Evolutionary conservation across 2,329 filamentous ascomycete species (phyloP).

Genomic region (Neonectria magnoliae): DNA sequence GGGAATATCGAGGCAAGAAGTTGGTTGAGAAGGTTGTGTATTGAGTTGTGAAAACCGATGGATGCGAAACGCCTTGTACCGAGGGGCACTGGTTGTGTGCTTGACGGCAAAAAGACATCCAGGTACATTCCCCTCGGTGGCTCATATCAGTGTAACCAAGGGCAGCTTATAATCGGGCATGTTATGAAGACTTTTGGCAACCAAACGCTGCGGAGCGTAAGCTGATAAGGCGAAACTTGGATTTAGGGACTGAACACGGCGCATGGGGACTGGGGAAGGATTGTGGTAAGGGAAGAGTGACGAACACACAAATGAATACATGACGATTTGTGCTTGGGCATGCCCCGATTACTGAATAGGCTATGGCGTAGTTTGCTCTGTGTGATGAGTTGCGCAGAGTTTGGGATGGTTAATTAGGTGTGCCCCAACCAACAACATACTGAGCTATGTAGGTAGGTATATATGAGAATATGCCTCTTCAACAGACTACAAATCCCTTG

Average conservation of each 20-base stretch:
- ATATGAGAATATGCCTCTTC: not conserved
- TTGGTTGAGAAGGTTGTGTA: not conserved
- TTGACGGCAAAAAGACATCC: not conserved
- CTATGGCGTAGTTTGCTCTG: too few species aligned
- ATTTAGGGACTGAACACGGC: not conserved
- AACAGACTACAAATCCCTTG: not conserved
- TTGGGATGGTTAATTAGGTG: not conserved
- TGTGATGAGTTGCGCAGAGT: not conserved
- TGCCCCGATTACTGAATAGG: not conserved
- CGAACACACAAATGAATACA: not conserved
- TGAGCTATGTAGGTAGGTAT: not conserved
- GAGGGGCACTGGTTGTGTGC: not conserved
- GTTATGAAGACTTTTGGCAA: not conserved
- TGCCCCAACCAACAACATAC: not conserved
- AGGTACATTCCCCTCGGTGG: not conserved
- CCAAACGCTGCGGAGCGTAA: not conserved
- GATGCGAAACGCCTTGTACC: not conserved
- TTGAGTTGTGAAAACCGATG: not conserved
- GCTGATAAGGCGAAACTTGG: not conserved
- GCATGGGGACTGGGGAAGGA: not conserved
- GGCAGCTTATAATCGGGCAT: not conserved
- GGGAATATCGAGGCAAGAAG: not conserved
- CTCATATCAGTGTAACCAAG: not conserved
- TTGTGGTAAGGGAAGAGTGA: not conserved
- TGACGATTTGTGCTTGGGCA: not conserved